These are phyloP conservation scores for Trypanosoma platydactyli DNA, from an alignment of 208 protist species.

Conservation along the genomic window DNA sequence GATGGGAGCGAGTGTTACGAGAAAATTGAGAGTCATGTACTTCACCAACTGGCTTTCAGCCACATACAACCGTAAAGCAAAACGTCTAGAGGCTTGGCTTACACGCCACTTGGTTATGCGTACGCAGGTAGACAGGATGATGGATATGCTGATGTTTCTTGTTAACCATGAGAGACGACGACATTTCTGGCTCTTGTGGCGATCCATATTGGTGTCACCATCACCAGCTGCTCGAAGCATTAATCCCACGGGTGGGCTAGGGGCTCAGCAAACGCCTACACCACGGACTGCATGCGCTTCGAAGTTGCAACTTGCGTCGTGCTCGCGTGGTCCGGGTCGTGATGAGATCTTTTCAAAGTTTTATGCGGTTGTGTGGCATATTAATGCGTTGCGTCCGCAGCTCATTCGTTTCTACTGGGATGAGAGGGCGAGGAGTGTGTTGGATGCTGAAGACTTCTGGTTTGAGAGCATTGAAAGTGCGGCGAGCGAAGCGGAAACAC, in stretches of 20 bases:
- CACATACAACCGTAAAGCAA: background rate
- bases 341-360: slow-evolving; percentile 28
- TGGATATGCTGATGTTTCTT: slow-evolving; percentile 2
- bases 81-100: background rate
- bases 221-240: background rate
- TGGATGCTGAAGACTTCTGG: slow-evolving; percentile 75
- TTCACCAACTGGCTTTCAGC: slow-evolving; percentile 27
- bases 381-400: slow-evolving; percentile 40
- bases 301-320: background rate
- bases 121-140: background rate
- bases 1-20: slow-evolving; percentile 1
- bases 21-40: slow-evolving; percentile 7
- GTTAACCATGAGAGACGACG: background rate
- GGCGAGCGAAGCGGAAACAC: slow-evolving; percentile 37
- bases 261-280: background rate
- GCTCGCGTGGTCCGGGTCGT: slow-evolving; percentile 1
- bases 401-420: slow-evolving; percentile 58
- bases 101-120: background rate
- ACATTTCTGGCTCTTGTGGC: slow-evolving; percentile 15
- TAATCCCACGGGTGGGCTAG: background rate
- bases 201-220: background rate
- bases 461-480: slow-evolving; percentile 69
- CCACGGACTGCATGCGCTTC: background rate
- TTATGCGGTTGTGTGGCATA: slow-evolving; percentile 34
- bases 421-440: slow-evolving; percentile 43